Conservation (phyloP, 2,329 filamentous ascomycete genomes). For the Fusarium mangiferae region DNA sequence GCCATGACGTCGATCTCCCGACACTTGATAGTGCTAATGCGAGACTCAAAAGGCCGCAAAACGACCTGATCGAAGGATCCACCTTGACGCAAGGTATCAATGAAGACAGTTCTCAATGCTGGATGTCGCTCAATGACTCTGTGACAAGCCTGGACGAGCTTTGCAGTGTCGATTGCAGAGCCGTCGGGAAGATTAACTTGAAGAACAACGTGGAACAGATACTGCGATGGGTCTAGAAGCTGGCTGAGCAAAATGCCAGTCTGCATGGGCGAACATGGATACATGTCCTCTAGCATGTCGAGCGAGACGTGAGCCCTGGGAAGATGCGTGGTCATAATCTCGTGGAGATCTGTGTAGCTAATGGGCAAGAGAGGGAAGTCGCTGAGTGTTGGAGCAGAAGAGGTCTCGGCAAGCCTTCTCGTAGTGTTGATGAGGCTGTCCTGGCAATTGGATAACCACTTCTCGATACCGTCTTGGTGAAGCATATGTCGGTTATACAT, state of each 20-base stretch:
- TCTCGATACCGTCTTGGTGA: constrained; percentile 18
- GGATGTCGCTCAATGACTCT: constrained; percentile 44
- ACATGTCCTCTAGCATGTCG: constrained; percentile 47
- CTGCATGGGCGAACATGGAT: constrained; percentile 53
- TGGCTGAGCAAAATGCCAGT: constrained; percentile 52
- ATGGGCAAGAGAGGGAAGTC: constrained; percentile 49
- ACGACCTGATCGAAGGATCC: constrained; percentile 48
- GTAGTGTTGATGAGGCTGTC: constrained; percentile 5
- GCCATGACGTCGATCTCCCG: constrained; percentile 41
- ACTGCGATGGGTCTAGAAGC: constrained; percentile 27
- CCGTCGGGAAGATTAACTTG: constrained; percentile 1
- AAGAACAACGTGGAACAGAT: constrained; percentile 31
- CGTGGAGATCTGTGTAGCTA: constrained; percentile 44
- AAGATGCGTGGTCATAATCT: constrained; percentile 35
- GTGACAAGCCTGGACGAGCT: constrained; percentile 19
- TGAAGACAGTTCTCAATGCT: constrained; percentile 48
- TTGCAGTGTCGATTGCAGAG: background rate
- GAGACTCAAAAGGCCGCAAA: background rate
- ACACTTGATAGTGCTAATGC: constrained; percentile 22
- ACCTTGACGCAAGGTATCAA: constrained; percentile 39
- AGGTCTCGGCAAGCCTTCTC: constrained; percentile 11
- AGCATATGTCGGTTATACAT: constrained; percentile 31
- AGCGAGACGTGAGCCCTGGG: constrained; percentile 26
- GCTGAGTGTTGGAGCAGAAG: constrained; percentile 43
- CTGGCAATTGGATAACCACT: constrained; percentile 26